phyloP scores from a whole-genome alignment of 345 rosid species.

The Gossypium longicalyx region DNA sequence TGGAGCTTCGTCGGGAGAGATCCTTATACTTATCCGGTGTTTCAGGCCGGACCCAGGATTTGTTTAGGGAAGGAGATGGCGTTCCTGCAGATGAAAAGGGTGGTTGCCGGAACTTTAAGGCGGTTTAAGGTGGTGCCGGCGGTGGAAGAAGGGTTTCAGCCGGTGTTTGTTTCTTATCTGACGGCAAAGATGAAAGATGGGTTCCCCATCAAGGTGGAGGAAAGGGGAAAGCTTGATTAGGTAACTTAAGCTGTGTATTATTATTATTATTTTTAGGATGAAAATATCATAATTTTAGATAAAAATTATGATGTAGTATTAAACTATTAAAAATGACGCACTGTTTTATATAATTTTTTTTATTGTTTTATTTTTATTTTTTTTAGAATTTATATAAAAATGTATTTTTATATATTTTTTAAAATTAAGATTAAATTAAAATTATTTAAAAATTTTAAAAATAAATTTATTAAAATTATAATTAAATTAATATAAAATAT shows the following conservation, averaged over 20 bases:
- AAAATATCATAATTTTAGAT: too few relatives aligned
- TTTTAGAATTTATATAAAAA: too few relatives aligned
- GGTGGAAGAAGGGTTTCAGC: conserved; percentile 30
- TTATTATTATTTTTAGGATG: too few relatives aligned
- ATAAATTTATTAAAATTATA: accelerated
- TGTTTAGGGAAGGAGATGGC: conserved; percentile 51
- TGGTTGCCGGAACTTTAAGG: conserved; percentile 33
- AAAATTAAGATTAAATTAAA: too few relatives aligned
- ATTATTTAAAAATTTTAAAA: too few relatives aligned
- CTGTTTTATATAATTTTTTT: too few relatives aligned
- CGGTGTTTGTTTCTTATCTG: conserved; percentile 34
- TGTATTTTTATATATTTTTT: too few relatives aligned
- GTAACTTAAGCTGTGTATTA: background rate
- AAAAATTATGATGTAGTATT: accelerated
- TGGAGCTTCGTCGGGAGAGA: conserved; percentile 30
- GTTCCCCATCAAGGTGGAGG: conserved; percentile 42
- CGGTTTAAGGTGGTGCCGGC: conserved; percentile 49
- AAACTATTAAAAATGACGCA: too few relatives aligned
- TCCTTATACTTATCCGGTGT: conserved; percentile 32
- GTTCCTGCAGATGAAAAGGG: conserved; percentile 43
- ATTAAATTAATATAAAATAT: too few relatives aligned
- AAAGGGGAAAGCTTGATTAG: conserved; percentile 22
- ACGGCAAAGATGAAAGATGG: conserved; percentile 34
- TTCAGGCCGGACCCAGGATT: conserved; percentile 46
- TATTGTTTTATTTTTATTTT: too few relatives aligned